These are phyloP conservation scores for Dendrobium chrysotoxum DNA, from an alignment of 106 monocot species.

Conservation along the genomic window DNA sequence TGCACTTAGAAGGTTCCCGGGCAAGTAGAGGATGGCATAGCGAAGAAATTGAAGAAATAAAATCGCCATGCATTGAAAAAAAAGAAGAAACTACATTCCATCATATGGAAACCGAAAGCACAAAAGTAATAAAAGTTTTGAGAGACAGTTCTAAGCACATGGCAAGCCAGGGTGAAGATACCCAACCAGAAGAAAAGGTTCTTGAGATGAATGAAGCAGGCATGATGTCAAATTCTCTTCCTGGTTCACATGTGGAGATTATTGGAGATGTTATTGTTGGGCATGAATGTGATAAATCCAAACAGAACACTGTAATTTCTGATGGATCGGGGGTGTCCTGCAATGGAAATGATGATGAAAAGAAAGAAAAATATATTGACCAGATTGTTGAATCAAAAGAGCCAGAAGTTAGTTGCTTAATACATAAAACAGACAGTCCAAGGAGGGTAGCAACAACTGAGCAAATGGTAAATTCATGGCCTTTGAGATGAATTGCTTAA, in stretches of 20 bases:
- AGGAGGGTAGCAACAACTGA: constrained; percentile 29
- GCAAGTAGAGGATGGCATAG: constrained; percentile 30
- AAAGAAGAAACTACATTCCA: constrained; percentile 22
- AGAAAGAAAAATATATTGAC: constrained; percentile 14
- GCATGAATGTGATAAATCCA: constrained; percentile 10
- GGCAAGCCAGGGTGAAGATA: constrained; percentile 19
- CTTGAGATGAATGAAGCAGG: constrained; percentile 33
- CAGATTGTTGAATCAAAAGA: constrained; percentile 11
- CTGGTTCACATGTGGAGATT: constrained; percentile 25
- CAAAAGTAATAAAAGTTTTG: constrained; percentile 4
- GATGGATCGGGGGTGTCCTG: constrained; percentile 19
- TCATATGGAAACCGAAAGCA: constrained; percentile 15
- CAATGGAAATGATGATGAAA: constrained; percentile 32
- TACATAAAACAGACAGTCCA: constrained; percentile 37
- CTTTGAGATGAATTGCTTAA: background rate
- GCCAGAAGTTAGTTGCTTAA: constrained; percentile 18
- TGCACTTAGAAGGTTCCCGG: constrained; percentile 83
- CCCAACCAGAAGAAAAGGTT: constrained; percentile 27
- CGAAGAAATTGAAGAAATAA: constrained; percentile 25
- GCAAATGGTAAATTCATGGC: constrained; percentile 41
- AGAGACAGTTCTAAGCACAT: constrained; percentile 7
- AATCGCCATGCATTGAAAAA: constrained; percentile 17
- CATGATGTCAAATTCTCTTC: constrained; percentile 8
- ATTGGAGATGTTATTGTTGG: constrained; percentile 5
- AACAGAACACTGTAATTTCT: constrained; percentile 3